Conservation (phyloP, 1,284 basidiomycete genomes). For the Neotropicomus parvogracilis region DNA sequence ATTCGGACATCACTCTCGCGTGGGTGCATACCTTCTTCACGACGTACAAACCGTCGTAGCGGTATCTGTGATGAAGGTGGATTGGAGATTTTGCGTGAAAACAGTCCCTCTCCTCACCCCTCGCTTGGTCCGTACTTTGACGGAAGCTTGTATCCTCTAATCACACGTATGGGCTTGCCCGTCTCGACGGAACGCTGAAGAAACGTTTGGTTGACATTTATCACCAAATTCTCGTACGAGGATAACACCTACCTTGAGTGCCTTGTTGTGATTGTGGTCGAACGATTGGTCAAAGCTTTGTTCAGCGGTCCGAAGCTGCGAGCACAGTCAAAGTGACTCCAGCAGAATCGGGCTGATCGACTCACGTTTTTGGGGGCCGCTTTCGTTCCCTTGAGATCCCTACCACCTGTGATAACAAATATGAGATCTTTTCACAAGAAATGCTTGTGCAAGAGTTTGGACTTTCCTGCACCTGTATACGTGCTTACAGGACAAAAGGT, state of each 20-base stretch:
- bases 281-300: constrained; percentile 79
- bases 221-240: not conserved
- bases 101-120: constrained; percentile 46
- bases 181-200: constrained; percentile 63
- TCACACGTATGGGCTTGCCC: constrained; percentile 74
- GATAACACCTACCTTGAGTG: constrained; percentile 49
- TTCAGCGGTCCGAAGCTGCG: constrained; percentile 75
- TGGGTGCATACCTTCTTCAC: constrained; percentile 57
- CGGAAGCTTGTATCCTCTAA: constrained; percentile 74
- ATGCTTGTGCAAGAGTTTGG: not conserved
- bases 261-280: constrained; percentile 65
- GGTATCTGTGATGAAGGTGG: constrained; percentile 48
- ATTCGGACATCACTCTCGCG: not conserved
- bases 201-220: too few relatives aligned
- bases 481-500: constrained; percentile 43
- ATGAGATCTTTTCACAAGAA: not conserved
- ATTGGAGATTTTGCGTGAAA: not conserved
- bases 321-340: not conserved
- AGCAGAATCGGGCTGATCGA: not conserved
- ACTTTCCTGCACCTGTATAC: constrained; percentile 68
- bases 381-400: constrained; percentile 78
- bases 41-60: constrained; percentile 80
- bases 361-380: constrained; percentile 71
- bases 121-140: constrained; percentile 68
- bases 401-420: constrained; percentile 49